A percentile compares a stretch with the other conserved stretches of the same genome.
Conservation (phyloP, 2,329 filamentous ascomycete species). For the Bipolaris victoriae region DNA sequence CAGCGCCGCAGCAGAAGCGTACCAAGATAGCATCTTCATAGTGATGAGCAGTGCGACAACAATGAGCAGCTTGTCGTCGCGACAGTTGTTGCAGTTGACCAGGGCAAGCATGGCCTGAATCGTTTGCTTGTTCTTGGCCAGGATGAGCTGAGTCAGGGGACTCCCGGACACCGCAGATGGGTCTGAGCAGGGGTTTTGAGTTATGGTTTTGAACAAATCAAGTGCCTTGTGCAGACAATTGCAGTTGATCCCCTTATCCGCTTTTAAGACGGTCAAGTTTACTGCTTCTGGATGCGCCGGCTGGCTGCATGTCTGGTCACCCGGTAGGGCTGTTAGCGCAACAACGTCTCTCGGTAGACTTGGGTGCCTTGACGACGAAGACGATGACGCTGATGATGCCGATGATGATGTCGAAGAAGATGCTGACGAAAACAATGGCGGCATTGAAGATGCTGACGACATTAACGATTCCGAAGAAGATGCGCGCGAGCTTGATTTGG, state of each 20-base stretch:
- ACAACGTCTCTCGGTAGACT: not conserved
- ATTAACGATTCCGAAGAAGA: not conserved
- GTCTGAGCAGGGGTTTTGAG: conserved; percentile 6
- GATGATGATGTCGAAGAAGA: not conserved
- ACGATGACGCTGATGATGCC: not conserved
- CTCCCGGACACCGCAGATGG: not conserved
- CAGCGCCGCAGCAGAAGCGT: conserved; percentile 8
- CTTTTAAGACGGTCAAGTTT: not conserved
- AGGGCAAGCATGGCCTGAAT: conserved; percentile 9
- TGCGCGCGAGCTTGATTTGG: not conserved
- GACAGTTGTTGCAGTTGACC: conserved; percentile 3
- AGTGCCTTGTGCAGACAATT: conserved; percentile 12
- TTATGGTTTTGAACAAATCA: conserved; percentile 8
- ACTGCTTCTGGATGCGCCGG: not conserved
- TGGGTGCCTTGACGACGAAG: not conserved
- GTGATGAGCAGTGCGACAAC: conserved; percentile 9
- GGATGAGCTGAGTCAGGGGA: conserved; percentile 4
- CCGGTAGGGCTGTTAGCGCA: not conserved
- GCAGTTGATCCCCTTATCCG: not conserved
- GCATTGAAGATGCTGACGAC: not conserved
- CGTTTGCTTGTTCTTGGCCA: conserved; percentile 8
- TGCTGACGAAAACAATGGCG: not conserved
- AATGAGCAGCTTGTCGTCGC: conserved; percentile 6
- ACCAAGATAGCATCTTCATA: conserved; percentile 12
- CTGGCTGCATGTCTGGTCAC: not conserved